Percentiles rank a stretch among this genome's conserved stretches.
Evolutionary conservation across 352 stramenopile species (phyloP).

Genomic region (Globisporangium nagaii): DNA sequence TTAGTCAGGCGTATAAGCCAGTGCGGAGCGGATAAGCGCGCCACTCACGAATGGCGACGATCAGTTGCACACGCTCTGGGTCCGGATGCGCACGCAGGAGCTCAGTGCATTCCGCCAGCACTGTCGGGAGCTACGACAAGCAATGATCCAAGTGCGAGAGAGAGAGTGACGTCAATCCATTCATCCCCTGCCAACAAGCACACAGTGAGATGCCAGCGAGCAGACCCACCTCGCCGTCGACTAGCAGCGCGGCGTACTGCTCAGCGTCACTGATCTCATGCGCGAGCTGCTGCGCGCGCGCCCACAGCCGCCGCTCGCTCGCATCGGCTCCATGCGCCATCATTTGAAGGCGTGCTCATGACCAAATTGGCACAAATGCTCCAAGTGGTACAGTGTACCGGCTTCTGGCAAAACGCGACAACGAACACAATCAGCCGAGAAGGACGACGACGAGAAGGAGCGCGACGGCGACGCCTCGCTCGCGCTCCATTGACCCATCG

Average conservation of each 20-base stretch:
- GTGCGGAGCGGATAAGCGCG: no score
- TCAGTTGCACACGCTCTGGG: slow-evolving; percentile 18
- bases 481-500: no score
- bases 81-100: background rate
- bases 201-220: background rate
- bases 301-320: slow-evolving; percentile 5
- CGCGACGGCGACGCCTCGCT: no score
- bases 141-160: background rate
- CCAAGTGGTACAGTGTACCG: no score
- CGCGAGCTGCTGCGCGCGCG: slow-evolving; percentile 5
- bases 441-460: no score
- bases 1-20: background rate
- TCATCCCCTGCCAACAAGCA: background rate
- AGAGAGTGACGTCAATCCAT: background rate
- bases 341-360: no score
- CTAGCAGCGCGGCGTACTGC: background rate
- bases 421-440: no score
- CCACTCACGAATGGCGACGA: slow-evolving; percentile 28
- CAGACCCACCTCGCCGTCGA: slow-evolving; percentile 1
- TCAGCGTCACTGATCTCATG: background rate
- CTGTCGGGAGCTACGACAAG: slow-evolving; percentile 1
- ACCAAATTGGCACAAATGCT: no score
- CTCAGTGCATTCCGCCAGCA: slow-evolving; percentile 5
- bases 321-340: no score
- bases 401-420: no score